Evolutionary conservation across 306 rosid species (phyloP), one percentile per base, ranked within the genome.

Genomic region (Quercus bicolor): DNA sequence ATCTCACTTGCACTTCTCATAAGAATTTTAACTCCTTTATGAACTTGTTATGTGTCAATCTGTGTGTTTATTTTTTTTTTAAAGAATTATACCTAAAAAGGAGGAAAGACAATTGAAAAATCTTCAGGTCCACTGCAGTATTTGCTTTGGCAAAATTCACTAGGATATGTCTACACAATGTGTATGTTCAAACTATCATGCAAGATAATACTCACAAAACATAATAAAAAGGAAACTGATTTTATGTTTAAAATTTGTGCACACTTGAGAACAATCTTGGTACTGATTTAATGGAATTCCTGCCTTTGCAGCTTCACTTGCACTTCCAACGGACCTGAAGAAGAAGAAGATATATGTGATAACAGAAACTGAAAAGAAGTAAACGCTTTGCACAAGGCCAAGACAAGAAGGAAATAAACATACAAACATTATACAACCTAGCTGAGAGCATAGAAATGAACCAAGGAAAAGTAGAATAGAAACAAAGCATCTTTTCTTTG

Each of bases 241-340:
- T 72, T 70, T 57, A 66, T 40, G 75, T 72, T 43, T 66, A 70
- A 68, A 69, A 78, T 82, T 34, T 75, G 43, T 80, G 78, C 89
- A 80, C 78, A 87, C 91, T 75, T 87, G 85, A 87, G 87, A 78
- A 78, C 77, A 70, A 40, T 79, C 84, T 75, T 80, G 84, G 76
- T 80, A 85, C 69, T 78, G 73, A 80, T 83, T 80, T 82, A 87
- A 28, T 73, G 91, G 88, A 83, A 87, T 83, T 80, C 89, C 91
- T 72, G 89, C 88, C 82, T 85, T 87, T 31, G 91, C 91, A 72
- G 85, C 91, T 79, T 85, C 91, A 73, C 85, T 87, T 56, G 87
- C 91, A 83, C 87, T 85, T 75, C 88, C 73, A 81, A 83, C 68
- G 33, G 89, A 87, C 91, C 91, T 87, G 82, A 82, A 80, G 16